Evolutionary conservation across 192 early-diverging fungal species (phyloP).

Genomic region (Dispira parvispora): DNA sequence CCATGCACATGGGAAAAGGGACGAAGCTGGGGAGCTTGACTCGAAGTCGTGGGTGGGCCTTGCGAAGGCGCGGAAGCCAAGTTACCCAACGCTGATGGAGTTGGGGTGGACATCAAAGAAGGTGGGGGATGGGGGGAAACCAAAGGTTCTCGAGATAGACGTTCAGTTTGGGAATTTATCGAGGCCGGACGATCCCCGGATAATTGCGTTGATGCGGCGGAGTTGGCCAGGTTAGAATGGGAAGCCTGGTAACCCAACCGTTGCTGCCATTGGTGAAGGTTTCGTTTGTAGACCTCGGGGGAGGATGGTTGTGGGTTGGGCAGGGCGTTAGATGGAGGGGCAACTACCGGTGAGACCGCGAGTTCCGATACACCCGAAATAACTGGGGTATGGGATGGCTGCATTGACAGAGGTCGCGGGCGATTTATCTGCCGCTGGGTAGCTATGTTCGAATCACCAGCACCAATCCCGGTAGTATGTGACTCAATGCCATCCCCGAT

Average conservation of each 20-base stretch:
- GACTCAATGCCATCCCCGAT: neutral
- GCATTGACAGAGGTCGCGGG: slow-evolving; percentile 1
- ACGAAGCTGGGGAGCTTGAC: slow-evolving; percentile 1
- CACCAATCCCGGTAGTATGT: neutral
- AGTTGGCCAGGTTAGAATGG: neutral
- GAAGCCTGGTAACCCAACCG: neutral
- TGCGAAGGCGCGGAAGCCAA: neutral
- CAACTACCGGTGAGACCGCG: neutral
- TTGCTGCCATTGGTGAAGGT: neutral
- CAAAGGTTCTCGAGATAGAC: neutral
- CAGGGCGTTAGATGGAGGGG: too few species aligned
- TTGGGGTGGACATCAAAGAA: neutral
- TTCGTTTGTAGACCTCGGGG: neutral
- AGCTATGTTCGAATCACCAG: neutral
- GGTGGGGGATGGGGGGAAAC: neutral
- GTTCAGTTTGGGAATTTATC: neutral
- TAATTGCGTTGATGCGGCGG: neutral
- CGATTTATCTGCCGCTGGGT: neutral
- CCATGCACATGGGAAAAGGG: slow-evolving; percentile 2
- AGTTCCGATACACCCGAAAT: neutral
- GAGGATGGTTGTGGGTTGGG: neutral
- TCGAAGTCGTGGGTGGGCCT: neutral
- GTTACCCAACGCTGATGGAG: neutral
- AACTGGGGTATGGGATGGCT: neutral
- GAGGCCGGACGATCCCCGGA: neutral